Evolutionary conservation across 768 basidiomycete species (phyloP), one percentile per base, ranked within the genome.

Genomic region (Termitomyces titanicus): DNA sequence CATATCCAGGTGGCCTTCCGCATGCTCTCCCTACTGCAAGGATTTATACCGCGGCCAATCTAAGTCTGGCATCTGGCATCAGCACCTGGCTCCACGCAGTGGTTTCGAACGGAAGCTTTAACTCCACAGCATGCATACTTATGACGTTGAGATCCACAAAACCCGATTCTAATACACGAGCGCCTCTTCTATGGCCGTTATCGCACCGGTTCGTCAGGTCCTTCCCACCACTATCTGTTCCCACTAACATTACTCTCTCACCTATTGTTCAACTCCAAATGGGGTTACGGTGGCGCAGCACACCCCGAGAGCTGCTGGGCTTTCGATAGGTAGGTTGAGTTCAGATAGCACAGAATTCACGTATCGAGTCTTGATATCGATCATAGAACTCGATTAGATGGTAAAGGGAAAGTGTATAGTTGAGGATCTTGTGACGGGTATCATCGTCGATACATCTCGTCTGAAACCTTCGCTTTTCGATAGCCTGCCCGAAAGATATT

Each of bases 261-360:
- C 24, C 29, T 29, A 34, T 3, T 29, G 12, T 27, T 13, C 10
- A 15, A 48, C 17, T 49, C 24, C 24, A 27, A 49, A 49, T 49
- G 47, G 22, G n/a, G 22, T 48, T 37, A 37, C n/a, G 48, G 48
- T 49, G 48, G 48, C 48, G 48, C 48, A 49, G 48, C 47, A 15
- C 22, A 12, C 33, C 22, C 4, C 17, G 2, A 15, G 20, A 12
- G 34, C 11, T 18, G 24, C 17, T 27, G 35, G 35, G n/a, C 24
- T 8, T 37, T 27, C 34, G 12, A 49, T 1, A 18, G 35, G 24
- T 38, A 27, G 24, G 3, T 20, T 33, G 18, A 12, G 7, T 33
- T 22, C 11, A 47, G 11, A 37, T 25, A 27, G 13, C n/a, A 25
- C 17, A 3, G 17, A 3, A 3, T 25, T 25, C 10, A 7, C 18